Evolutionary conservation across 2,329 filamentous ascomycete genomes (phyloP).

Genomic region (Monosporascus sp.): DNA sequence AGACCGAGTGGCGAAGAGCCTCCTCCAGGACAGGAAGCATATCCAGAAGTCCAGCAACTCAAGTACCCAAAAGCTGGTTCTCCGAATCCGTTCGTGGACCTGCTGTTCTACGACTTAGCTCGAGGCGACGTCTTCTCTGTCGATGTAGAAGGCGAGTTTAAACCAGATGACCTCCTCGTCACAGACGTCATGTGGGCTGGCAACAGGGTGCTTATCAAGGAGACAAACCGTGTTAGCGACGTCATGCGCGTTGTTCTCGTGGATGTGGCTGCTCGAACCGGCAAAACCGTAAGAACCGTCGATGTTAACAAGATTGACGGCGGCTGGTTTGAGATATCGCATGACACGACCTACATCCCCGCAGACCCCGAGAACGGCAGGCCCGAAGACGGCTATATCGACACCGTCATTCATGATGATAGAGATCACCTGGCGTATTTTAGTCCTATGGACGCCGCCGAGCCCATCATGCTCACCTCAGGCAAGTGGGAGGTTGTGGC

Average conservation of each 20-base stretch:
- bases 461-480: constrained; percentile 81
- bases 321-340: constrained; percentile 94
- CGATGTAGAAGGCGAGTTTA: constrained; percentile 70
- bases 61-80: constrained; percentile 97
- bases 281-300: constrained; percentile 71
- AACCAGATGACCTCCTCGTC: constrained; percentile 78
- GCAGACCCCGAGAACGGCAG: constrained; percentile 73
- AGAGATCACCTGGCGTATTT: constrained; percentile 94
- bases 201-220: constrained; percentile 76
- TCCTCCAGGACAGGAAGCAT: constrained; percentile 69
- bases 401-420: constrained; percentile 79
- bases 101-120: constrained; percentile 82
- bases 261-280: constrained; percentile 67
- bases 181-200: constrained; percentile 92
- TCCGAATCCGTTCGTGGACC: constrained; percentile 82
- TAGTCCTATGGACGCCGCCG: constrained; percentile 73
- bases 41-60: constrained; percentile 85
- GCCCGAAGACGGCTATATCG: constrained; percentile 82
- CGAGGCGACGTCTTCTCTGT: constrained; percentile 77
- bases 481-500: constrained; percentile 89
- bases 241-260: constrained; percentile 82
- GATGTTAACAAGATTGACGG: constrained; percentile 84
- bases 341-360: constrained; percentile 80
- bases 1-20: constrained; percentile 72
- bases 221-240: constrained; percentile 93